Conservation (phyloP, 495 filamentous ascomycete species). For the Aspergillus baeticus region DNA sequence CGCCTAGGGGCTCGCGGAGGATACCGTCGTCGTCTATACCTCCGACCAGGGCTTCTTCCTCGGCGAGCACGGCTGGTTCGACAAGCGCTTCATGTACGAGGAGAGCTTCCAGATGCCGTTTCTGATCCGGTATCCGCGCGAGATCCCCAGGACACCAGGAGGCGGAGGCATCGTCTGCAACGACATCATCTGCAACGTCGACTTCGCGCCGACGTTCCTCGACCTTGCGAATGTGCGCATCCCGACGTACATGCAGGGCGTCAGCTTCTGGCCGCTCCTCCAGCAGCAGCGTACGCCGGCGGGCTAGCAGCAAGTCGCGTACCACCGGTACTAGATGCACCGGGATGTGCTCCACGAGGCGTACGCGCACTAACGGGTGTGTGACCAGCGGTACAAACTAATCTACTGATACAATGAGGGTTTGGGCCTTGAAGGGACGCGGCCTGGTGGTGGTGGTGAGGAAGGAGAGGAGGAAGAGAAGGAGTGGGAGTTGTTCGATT, state of each 20-base stretch:
- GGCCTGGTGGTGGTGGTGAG: conserved; percentile 31
- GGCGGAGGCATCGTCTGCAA: conserved; percentile 32
- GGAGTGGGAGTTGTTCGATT: conserved; percentile 49
- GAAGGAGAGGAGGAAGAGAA: too few species aligned
- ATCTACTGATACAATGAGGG: conserved; percentile 49
- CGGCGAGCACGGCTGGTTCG: conserved; percentile 49
- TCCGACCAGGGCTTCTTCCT: conserved; percentile 50
- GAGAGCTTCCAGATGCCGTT: conserved; percentile 49
- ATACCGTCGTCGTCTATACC: conserved; percentile 44
- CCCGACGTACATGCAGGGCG: conserved; percentile 45
- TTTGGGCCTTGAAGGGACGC: conserved; percentile 34
- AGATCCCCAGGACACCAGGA: conserved; percentile 30
- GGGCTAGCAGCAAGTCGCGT: conserved; percentile 45
- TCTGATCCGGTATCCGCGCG: conserved; percentile 35
- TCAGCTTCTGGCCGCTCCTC: conserved; percentile 31
- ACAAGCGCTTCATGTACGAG: conserved; percentile 50
- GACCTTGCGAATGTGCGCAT: conserved; percentile 30
- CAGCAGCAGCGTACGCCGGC: conserved; percentile 20
- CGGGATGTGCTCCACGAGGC: conserved; percentile 39
- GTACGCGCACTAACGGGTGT: conserved; percentile 43
- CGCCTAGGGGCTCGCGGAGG: conserved; percentile 30
- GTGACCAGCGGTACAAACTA: conserved; percentile 43
- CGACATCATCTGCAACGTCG: conserved; percentile 45
- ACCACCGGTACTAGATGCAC: conserved; percentile 50
- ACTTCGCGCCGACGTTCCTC: conserved; percentile 45